phyloP scores from a whole-genome alignment of 768 basidiomycete genomes.

The Pseudohyphozyma bogoriensis region DNA sequence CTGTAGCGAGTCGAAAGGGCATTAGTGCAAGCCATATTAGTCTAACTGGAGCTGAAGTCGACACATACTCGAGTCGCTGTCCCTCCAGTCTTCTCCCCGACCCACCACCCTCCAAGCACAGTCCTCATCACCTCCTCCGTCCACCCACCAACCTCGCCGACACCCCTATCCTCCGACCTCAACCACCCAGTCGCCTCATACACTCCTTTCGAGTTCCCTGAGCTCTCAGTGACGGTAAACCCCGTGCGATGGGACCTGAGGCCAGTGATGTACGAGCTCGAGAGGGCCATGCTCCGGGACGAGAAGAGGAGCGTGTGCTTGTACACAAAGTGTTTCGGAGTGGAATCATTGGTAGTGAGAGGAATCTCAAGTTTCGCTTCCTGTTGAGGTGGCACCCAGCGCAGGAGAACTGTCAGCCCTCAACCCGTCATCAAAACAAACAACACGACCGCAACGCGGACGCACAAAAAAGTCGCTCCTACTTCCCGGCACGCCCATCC shows the following conservation, averaged over 20 bases:
- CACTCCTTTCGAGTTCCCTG: too few species aligned
- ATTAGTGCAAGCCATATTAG: not conserved
- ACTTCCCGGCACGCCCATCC: conserved; percentile 12
- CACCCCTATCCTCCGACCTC: not conserved
- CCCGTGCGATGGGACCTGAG: conserved; percentile 6
- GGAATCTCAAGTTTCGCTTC: conserved; percentile 27
- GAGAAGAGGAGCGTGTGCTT: conserved; percentile 22
- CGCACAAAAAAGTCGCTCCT: conserved; percentile 10
- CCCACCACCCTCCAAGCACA: conserved; percentile 7
- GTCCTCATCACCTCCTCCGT: not conserved
- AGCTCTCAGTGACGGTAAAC: not conserved
- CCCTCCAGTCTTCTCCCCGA: conserved; percentile 1
- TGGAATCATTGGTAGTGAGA: conserved; percentile 1
- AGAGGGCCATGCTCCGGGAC: conserved; percentile 13
- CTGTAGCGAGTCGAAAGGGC: not conserved
- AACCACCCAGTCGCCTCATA: conserved; percentile 11
- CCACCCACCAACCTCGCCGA: not conserved
- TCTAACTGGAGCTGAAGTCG: not conserved
- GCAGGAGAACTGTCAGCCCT: not conserved
- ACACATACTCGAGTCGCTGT: conserved; percentile 12
- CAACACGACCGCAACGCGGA: too few species aligned
- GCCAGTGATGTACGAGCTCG: conserved; percentile 6
- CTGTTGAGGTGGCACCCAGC: not conserved
- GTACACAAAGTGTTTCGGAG: conserved; percentile 4
- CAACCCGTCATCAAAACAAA: not conserved